phyloP scores from a whole-genome alignment of 345 rosid species.

The Carallia brachiata region DNA sequence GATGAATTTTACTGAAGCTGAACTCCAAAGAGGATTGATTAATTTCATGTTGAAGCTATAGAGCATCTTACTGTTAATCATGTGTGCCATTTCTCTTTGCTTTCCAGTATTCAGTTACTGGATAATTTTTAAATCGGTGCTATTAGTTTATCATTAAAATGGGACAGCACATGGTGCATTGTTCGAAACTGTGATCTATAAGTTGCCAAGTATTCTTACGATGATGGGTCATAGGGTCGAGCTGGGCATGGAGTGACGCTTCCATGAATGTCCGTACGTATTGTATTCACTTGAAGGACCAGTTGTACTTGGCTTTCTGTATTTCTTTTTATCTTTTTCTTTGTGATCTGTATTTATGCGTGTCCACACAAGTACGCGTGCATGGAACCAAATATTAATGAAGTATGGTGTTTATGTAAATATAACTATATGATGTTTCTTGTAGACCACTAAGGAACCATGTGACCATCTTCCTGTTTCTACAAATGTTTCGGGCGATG shows the following conservation, averaged over 20 bases:
- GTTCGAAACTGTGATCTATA: neutral
- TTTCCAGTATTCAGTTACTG: neutral
- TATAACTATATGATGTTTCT: slow-evolving; percentile 21
- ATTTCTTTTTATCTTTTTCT: too few relatives aligned
- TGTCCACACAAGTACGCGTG: too few relatives aligned
- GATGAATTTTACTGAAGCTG: too few relatives aligned
- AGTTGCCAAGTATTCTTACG: neutral
- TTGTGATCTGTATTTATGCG: too few relatives aligned
- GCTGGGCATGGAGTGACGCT: too few relatives aligned
- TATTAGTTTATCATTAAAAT: neutral
- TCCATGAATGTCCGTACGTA: too few relatives aligned
- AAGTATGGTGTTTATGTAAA: neutral
- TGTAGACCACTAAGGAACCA: slow-evolving; percentile 24
- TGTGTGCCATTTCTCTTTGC: too few relatives aligned
- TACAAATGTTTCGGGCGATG: slow-evolving; percentile 23
- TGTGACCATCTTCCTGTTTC: slow-evolving; percentile 15
- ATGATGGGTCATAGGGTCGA: neutral
- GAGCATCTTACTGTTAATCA: too few relatives aligned
- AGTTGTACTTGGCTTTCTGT: neutral
- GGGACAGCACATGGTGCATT: neutral
- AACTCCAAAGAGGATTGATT: too few relatives aligned
- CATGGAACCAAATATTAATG: too few relatives aligned
- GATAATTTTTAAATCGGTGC: neutral
- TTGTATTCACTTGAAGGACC: too few relatives aligned
- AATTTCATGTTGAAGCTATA: too few relatives aligned